Evolutionary conservation across 805 yeast genomes (phyloP).

Genomic region (Danielozyma ontarioensis): DNA sequence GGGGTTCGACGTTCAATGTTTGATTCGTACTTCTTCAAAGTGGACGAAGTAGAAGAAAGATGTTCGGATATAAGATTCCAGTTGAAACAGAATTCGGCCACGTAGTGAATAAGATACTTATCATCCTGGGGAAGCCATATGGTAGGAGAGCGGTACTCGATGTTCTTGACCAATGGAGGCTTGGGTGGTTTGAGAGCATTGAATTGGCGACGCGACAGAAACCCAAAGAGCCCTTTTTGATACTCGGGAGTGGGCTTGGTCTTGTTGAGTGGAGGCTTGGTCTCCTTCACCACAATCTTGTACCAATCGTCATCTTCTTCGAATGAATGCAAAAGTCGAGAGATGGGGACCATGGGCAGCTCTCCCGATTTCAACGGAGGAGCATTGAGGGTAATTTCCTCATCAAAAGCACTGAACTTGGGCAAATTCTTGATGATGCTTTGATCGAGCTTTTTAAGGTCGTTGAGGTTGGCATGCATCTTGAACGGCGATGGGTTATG

Average conservation of each 20-base stretch:
- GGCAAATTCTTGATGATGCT: constrained; percentile 46
- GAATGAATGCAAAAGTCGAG: constrained; percentile 58
- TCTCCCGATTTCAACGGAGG: constrained; percentile 19
- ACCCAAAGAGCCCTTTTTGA: constrained; percentile 58
- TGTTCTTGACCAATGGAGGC: constrained; percentile 79
- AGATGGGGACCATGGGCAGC: constrained; percentile 47
- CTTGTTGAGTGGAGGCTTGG: constrained; percentile 1
- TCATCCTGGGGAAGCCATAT: constrained; percentile 97
- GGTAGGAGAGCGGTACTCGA: constrained; percentile 84
- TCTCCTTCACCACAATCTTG: constrained; percentile 48
- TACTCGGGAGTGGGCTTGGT: constrained; percentile 29
- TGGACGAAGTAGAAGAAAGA: constrained; percentile 59
- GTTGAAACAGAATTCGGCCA: constrained; percentile 81
- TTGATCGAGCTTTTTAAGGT: constrained; percentile 41
- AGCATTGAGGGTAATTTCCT: constrained; percentile 12
- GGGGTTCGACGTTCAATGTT: constrained; percentile 94
- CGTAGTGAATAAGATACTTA: constrained; percentile 68
- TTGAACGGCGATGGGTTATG: constrained; percentile 36
- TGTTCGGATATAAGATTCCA: constrained; percentile 91
- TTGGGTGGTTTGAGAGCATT: constrained; percentile 78
- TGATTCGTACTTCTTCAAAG: constrained; percentile 60
- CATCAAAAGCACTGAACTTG: constrained; percentile 43
- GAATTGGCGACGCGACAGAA: constrained; percentile 46
- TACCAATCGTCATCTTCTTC: constrained; percentile 64
- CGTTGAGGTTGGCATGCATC: constrained; percentile 35